A percentile compares a stretch with the other conserved stretches of the same genome.
Conservation (phyloP, 495 filamentous ascomycete genomes). For the Xylaria venustula region DNA sequence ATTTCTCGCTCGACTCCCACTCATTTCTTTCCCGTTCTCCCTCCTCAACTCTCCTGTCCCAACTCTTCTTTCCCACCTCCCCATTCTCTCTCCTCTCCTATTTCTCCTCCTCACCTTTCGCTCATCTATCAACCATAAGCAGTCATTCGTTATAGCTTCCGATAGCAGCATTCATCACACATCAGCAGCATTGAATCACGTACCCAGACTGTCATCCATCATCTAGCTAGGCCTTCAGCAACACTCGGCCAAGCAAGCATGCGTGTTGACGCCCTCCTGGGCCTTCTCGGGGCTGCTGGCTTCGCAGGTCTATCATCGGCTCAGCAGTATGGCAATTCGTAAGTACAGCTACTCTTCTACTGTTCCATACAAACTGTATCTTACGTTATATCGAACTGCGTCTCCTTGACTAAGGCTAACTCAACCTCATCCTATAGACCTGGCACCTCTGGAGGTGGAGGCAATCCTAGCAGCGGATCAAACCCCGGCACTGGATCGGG, state of each 20-base stretch:
- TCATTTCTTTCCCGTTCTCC: background rate
- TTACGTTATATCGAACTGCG: too few relatives aligned
- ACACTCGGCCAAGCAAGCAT: conserved; percentile 13
- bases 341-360: conserved; percentile 2
- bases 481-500: background rate
- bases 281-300: conserved; percentile 22
- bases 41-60: background rate
- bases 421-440: background rate
- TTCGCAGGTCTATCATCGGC: conserved; percentile 25
- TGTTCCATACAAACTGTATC: too few relatives aligned
- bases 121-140: background rate
- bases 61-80: background rate
- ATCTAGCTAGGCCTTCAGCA: conserved; percentile 9
- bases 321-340: conserved; percentile 27
- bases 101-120: conserved; percentile 10
- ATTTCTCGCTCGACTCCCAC: background rate
- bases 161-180: conserved; percentile 6
- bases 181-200: conserved; percentile 14
- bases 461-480: conserved; percentile 5
- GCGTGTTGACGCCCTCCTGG: conserved; percentile 25
- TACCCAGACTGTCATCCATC: conserved; percentile 21
- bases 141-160: conserved; percentile 9
- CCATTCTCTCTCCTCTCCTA: background rate
- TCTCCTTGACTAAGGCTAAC: background rate
- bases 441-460: conserved; percentile 4